phyloP scores from a whole-genome alignment of 306 rosid genomes.

The Medicago ruthenica region DNA sequence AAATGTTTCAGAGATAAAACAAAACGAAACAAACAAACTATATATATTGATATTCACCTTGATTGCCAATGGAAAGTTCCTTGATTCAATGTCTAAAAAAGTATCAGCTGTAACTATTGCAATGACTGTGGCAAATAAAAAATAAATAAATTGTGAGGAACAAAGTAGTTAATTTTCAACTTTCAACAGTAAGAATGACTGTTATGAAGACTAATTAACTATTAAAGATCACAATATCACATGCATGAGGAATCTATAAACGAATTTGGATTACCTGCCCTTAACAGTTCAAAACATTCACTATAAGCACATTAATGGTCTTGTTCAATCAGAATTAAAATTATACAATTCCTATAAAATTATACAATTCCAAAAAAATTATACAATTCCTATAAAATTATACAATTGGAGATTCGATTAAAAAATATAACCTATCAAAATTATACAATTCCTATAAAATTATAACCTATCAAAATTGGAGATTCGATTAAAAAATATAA shows the following conservation, averaged over 20 bases:
- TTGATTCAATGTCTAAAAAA: conserved; percentile 37
- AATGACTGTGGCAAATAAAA: conserved; percentile 45
- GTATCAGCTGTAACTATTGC: conserved; percentile 45
- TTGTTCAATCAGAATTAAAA: too few relatives aligned
- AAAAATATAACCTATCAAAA: too few relatives aligned
- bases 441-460: too few relatives aligned
- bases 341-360: too few relatives aligned
- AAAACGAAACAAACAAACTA: neutral
- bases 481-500: too few relatives aligned
- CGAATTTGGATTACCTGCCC: too few relatives aligned
- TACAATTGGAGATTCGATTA: too few relatives aligned
- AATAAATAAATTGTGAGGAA: neutral
- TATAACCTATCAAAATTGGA: too few relatives aligned
- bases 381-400: too few relatives aligned
- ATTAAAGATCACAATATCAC: neutral
- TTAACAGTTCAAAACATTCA: neutral
- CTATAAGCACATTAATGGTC: neutral
- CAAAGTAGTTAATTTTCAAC: conserved; percentile 41
- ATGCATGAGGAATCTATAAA: conserved; percentile 41
- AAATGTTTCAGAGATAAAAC: conserved; percentile 5
- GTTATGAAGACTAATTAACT: conserved; percentile 39
- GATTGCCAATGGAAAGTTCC: conserved; percentile 35
- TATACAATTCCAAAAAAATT: too few relatives aligned
- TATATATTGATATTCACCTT: conserved; percentile 35
- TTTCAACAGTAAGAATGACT: conserved; percentile 42